Evolutionary conservation across 2,329 filamentous ascomycete genomes (phyloP).

Genomic region (Exophiala aquamarina): DNA sequence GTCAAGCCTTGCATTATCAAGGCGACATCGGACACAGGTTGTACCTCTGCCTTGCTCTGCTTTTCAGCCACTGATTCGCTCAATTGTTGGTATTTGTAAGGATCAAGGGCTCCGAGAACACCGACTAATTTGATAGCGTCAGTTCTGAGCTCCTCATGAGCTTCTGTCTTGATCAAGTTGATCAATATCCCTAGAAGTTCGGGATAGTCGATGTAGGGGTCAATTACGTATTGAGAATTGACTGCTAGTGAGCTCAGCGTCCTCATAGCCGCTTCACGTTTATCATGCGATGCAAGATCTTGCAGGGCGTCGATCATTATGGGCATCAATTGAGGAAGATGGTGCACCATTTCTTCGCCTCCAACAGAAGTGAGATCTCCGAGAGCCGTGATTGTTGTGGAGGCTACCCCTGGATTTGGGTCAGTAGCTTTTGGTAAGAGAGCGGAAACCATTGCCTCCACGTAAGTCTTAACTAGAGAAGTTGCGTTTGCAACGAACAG

Average conservation of each 20-base stretch:
- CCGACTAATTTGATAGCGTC: slow-evolving; percentile 97
- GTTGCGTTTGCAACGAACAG: slow-evolving; percentile 91
- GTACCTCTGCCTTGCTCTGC: slow-evolving; percentile 67
- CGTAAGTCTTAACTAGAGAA: slow-evolving; percentile 90
- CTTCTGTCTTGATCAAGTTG: slow-evolving; percentile 90
- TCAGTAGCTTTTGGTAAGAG: slow-evolving; percentile 92
- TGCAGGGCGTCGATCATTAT: slow-evolving; percentile 92
- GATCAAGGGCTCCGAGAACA: slow-evolving; percentile 90
- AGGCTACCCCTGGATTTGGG: slow-evolving; percentile 79
- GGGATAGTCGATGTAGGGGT: slow-evolving; percentile 92
- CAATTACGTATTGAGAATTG: slow-evolving; percentile 96
- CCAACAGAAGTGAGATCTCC: slow-evolving; percentile 93
- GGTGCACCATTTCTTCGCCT: slow-evolving; percentile 87
- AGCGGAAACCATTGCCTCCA: slow-evolving; percentile 92
- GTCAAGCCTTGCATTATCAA: slow-evolving; percentile 97
- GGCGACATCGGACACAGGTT: slow-evolving; percentile 83
- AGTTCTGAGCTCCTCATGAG: slow-evolving; percentile 78
- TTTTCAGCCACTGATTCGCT: slow-evolving; percentile 84
- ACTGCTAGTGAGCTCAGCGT: slow-evolving; percentile 90
- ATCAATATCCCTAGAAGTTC: slow-evolving; percentile 90
- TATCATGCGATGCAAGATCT: slow-evolving; percentile 85
- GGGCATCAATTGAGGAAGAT: slow-evolving; percentile 90
- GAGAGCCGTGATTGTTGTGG: slow-evolving; percentile 91
- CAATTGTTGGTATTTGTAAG: slow-evolving; percentile 81
- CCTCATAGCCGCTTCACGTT: slow-evolving; percentile 86